Base-by-base conservation (phyloP, 1,284 basidiomycete species). In the Psilocybe mexicana region DNA sequence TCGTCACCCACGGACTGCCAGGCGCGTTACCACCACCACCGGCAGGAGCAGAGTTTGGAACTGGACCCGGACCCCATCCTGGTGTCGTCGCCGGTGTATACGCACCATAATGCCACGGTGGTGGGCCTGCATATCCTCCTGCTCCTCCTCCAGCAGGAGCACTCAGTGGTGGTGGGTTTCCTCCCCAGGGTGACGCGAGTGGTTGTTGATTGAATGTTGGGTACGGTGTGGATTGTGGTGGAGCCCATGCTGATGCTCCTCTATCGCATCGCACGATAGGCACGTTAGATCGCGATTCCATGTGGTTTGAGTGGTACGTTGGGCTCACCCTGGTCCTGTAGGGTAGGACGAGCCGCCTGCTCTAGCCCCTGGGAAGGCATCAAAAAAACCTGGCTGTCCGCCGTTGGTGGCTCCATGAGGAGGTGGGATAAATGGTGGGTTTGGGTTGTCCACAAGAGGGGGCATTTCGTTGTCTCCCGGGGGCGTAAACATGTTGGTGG, bases 381-480 rank as follows among this genome's bases (percentile, higher is more conserved):
- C 53, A 14, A 45, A 59, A 10, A 55, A 46, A 1, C 52, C 53
- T 46, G 58, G 58, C 12, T 55, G 46, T 1, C 58, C 58, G 5
- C 58, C 58, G n/a, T 54, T 52, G 36, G 28, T 55, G 30, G 58
- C 58, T 14, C 58, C 58, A 24, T 49, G 48, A 0, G 58, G 53
- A 3, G 58, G 47, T 2, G 58, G 53, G 35, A 51, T 40, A 43
- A 59, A 58, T 1, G 55, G 48, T 10, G 36, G 46, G 33, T 48
- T 44, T 24, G 40, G 28, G 18, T 18, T 18, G 18, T 58, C 57
- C 3, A 58, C 57, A 7, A 58, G 38, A 3, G 57, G 52, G 2
- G 57, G 57, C 26, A 43, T 42, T 1, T 43, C 33, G 14, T n/a
- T 18, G 18, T 18, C 18, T 1, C 18, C 35, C 23, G 28, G 40